These are phyloP conservation scores for Phialophora macrospora DNA, from an alignment of 2,329 filamentous ascomycete species.

Conservation along the genomic window DNA sequence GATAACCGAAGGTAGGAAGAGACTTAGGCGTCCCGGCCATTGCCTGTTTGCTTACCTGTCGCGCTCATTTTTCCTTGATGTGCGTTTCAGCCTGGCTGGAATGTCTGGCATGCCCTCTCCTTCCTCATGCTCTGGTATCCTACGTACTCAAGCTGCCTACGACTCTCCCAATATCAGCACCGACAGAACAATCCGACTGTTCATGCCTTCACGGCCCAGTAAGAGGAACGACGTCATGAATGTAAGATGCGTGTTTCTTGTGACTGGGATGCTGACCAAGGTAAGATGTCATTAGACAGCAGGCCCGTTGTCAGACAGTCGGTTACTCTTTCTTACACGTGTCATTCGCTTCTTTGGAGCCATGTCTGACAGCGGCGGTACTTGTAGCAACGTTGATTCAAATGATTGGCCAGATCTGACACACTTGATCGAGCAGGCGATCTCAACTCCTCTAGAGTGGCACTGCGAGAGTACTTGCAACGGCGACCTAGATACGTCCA, in stretches of 20 bases:
- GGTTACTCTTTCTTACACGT: too few species aligned
- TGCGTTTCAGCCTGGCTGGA: neutral
- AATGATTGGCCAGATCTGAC: neutral
- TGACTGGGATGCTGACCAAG: neutral
- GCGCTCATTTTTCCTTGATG: constrained; percentile 3
- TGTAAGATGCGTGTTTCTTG: neutral
- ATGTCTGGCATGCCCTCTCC: neutral
- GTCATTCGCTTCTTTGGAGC: neutral
- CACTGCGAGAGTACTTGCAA: too few species aligned
- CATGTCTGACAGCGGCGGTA: neutral
- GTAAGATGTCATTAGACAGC: neutral
- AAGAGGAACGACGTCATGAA: neutral
- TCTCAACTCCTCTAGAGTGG: too few species aligned
- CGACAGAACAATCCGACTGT: neutral
- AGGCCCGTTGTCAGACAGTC: neutral
- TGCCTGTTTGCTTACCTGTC: constrained; percentile 9
- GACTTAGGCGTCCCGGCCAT: too few species aligned
- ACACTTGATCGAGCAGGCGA: neutral
- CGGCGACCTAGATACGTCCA: neutral
- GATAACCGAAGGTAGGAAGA: neutral
- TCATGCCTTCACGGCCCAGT: neutral
- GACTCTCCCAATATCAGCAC: neutral
- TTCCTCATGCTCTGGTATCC: neutral
- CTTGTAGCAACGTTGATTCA: neutral
- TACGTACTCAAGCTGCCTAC: neutral